Conservation (phyloP, 306 rosid species). For the Castanea crenata region DNA sequence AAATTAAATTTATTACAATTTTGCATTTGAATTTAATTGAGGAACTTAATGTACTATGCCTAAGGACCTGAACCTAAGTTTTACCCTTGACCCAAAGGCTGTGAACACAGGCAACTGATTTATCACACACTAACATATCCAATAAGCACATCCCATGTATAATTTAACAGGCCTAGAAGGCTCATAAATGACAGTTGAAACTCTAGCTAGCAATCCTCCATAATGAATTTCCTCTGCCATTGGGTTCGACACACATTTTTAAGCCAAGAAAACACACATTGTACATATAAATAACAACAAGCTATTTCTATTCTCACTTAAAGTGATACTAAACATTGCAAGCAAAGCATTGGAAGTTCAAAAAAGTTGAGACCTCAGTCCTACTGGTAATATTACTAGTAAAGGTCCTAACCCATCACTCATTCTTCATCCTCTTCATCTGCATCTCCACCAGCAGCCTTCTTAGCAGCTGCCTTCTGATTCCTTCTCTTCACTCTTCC, state of each 20-base stretch:
- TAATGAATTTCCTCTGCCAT: background rate
- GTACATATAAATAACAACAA: background rate
- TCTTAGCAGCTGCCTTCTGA: conserved; percentile 59
- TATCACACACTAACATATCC: background rate
- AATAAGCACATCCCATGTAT: background rate
- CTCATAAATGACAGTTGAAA: background rate
- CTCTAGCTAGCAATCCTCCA: background rate
- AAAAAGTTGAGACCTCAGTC: background rate
- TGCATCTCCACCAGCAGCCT: conserved; percentile 73
- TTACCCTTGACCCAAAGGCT: background rate
- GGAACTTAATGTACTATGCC: too few species aligned
- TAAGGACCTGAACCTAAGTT: too few species aligned
- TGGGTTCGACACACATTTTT: background rate
- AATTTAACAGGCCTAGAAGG: background rate
- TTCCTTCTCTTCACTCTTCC: conserved; percentile 73
- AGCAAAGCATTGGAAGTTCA: background rate
- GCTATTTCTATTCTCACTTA: background rate
- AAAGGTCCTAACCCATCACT: conserved; percentile 3
- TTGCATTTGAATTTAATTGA: too few species aligned
- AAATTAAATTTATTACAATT: too few species aligned
- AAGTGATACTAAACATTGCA: background rate
- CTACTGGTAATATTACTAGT: background rate
- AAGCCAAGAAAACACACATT: background rate
- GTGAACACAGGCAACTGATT: background rate
- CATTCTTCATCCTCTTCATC: conserved; percentile 73